A percentile compares a stretch with the other conserved stretches of the same genome.
phyloP scores from a whole-genome alignment of 2,329 filamentous ascomycete genomes.

The Aspergillus ruber region DNA sequence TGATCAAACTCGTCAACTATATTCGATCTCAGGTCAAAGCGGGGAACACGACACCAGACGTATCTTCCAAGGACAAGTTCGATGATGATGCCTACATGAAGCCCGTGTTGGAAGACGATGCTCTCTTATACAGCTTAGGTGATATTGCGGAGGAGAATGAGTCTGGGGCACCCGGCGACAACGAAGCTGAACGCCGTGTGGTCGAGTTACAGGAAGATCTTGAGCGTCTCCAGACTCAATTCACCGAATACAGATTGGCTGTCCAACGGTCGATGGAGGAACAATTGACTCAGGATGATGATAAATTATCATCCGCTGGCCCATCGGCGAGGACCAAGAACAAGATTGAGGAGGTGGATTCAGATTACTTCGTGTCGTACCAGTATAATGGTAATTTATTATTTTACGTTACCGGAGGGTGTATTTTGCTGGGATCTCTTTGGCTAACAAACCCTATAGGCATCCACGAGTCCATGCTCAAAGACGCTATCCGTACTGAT shows the following conservation, averaged over 20 bases:
- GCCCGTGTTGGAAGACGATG: conserved; percentile 82
- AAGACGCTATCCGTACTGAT: conserved; percentile 80
- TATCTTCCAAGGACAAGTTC: conserved; percentile 58
- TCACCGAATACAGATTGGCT: conserved; percentile 58
- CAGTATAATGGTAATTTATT: conserved; percentile 56
- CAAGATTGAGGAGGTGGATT: conserved; percentile 48
- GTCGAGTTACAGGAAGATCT: conserved; percentile 59
- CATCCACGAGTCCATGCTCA: conserved; percentile 94
- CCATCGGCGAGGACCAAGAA: conserved; percentile 23
- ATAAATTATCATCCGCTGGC: conserved; percentile 24
- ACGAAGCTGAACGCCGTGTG: conserved; percentile 41
- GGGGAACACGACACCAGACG: conserved; percentile 44
- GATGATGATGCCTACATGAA: conserved; percentile 75
- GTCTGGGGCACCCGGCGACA: conserved; percentile 19
- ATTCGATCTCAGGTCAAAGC: conserved; percentile 43
- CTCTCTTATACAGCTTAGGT: conserved; percentile 78
- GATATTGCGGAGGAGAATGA: conserved; percentile 54
- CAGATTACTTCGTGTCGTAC: conserved; percentile 60
- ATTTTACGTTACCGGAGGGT: background rate
- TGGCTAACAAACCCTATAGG: conserved; percentile 42
- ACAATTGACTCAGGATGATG: conserved; percentile 55
- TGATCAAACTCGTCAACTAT: conserved; percentile 70
- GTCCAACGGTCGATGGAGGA: conserved; percentile 62
- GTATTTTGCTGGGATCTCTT: too few relatives aligned
- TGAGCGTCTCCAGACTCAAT: conserved; percentile 54